phyloP scores from a whole-genome alignment of 2,329 filamentous ascomycete genomes.

The Sporothrix brunneoviolacea region DNA sequence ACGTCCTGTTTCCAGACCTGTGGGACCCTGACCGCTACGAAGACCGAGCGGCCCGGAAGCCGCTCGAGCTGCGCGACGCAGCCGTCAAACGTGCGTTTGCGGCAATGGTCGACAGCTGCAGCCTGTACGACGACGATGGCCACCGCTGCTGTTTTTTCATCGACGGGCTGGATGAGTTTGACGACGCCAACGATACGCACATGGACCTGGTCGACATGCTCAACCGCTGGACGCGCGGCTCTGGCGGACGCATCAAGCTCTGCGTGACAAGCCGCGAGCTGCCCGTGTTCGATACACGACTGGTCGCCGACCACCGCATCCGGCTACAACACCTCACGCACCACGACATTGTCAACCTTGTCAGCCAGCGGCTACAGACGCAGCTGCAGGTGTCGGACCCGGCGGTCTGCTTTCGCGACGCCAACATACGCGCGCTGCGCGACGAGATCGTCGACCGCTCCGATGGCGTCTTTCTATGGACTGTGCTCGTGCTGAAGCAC shows the following conservation, averaged over 20 bases:
- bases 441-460: background rate
- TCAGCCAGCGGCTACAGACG: background rate
- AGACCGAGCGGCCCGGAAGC: too few species aligned
- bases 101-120: too few species aligned
- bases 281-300: background rate
- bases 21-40: too few species aligned
- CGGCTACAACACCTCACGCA: background rate
- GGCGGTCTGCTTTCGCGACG: background rate
- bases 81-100: too few species aligned
- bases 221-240: background rate
- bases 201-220: background rate
- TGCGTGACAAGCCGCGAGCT: slow-evolving; percentile 10
- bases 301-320: background rate
- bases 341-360: background rate
- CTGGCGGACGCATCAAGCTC: background rate
- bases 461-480: background rate
- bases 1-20: too few species aligned
- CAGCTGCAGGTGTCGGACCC: background rate
- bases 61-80: too few species aligned
- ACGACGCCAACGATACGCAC: background rate
- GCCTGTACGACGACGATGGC: too few species aligned
- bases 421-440: background rate
- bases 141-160: too few species aligned
- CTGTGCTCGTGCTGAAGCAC: background rate
- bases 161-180: slow-evolving; percentile 9